Base-by-base conservation (phyloP, 176 grass and related monocot genomes). In the Rhynchospora breviuscula region DNA sequence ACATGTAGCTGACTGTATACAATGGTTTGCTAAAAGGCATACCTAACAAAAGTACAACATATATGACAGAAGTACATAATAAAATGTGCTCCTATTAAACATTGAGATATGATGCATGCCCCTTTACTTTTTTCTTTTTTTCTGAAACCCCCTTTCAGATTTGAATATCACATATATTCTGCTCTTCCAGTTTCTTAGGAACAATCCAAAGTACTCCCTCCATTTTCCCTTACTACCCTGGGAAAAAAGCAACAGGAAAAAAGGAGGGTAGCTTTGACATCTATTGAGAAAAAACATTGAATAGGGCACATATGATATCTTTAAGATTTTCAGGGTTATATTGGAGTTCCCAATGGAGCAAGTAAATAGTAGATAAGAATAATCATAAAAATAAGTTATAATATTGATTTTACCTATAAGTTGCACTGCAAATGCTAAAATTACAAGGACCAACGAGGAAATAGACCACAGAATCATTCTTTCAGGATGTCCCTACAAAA, bases 1-100 rank as follows among this genome's bases (percentile, higher is more conserved):
- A 88, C 95, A 98, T 93, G 77, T 95, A 99, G 83, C 86, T 93
- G 81, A 95, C 79, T 43, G 93, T 92, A 86, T 95, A 99, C 67
- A 99, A 86, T 74, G 91, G 89, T 84, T 95, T 98, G 68, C 96
- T 98, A 85, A 98, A 93, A 85, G 91, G 96, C 89, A 98, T 93
- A 46, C 91, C 96, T 98, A 54, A 53, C n/a, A 81, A 74, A 63
- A 65, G 7, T 52, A 81, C 22, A 62, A 82, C 7, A 82, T 26
- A 52, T 6, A n/a, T 13, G 12, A 22, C 25, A 65, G 9, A 29
- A 64, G 22, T 25, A 81, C 29, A 81, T 66, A n/a, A 44, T 59
- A 65, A 15, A 1, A 12, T 51, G 70, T 75, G 70, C 5, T 76
- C 11, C 22, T 57, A 56, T 18, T 31, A 47, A 78, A 54, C 14